Evolutionary conservation across 2,329 filamentous ascomycete genomes (phyloP).

Genomic region (Xylogone sp.): DNA sequence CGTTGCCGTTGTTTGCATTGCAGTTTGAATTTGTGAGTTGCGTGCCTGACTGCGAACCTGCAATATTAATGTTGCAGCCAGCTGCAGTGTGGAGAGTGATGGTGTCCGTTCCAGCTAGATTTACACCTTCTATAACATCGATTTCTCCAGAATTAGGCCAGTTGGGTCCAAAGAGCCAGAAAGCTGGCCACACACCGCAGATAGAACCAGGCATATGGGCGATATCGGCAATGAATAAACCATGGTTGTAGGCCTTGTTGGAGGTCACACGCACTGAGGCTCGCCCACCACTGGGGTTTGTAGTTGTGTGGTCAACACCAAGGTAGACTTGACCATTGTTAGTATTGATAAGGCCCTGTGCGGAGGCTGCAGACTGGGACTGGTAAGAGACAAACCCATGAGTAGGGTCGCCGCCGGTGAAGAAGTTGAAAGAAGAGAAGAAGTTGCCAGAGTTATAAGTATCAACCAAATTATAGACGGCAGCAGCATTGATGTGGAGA

Average conservation of each 20-base stretch:
- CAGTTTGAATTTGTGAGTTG: conserved; percentile 36
- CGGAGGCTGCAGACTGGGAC: conserved; percentile 45
- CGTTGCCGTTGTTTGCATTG: conserved; percentile 43
- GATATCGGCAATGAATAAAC: conserved; percentile 69
- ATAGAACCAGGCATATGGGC: conserved; percentile 68
- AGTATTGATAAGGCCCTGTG: conserved; percentile 53
- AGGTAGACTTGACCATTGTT: conserved; percentile 57
- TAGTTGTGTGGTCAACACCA: conserved; percentile 62
- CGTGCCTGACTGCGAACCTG: conserved; percentile 37
- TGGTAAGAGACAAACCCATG: conserved; percentile 65
- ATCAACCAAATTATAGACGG: conserved; percentile 36
- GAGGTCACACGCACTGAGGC: conserved; percentile 65
- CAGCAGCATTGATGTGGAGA: not conserved
- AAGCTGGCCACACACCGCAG: conserved; percentile 73
- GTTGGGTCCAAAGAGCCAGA: conserved; percentile 49
- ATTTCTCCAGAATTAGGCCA: conserved; percentile 53
- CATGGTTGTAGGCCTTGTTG: conserved; percentile 58
- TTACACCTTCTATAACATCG: conserved; percentile 69
- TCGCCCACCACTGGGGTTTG: conserved; percentile 46
- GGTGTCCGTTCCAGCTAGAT: conserved; percentile 53
- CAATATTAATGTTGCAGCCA: conserved; percentile 38
- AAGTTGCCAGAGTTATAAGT: conserved; percentile 41
- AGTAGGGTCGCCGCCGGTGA: conserved; percentile 54
- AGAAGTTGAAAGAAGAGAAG: conserved; percentile 46
- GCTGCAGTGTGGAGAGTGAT: conserved; percentile 58